phyloP scores from a whole-genome alignment of 208 protist species.

The Trypanosoma rangeli region DNA sequence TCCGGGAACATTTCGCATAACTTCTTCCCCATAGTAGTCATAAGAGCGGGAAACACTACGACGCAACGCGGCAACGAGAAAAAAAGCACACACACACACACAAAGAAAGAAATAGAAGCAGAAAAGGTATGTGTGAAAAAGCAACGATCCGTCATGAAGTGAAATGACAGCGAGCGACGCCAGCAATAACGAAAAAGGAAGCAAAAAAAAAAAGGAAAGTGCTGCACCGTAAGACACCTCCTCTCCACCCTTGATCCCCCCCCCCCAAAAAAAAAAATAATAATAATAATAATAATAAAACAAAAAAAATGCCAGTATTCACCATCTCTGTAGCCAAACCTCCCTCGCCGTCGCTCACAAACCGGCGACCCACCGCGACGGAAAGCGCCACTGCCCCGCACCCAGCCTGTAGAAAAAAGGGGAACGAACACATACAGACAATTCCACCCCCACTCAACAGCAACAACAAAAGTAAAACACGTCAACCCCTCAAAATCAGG shows the following conservation, averaged over 20 bases:
- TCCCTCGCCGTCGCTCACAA: too few relatives aligned
- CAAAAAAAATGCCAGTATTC: conserved; percentile 2
- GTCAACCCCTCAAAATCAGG: too few relatives aligned
- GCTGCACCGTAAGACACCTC: neutral
- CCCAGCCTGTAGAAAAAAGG: neutral
- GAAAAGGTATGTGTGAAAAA: conserved; percentile 9
- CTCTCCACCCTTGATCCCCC: too few relatives aligned
- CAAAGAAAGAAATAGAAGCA: neutral
- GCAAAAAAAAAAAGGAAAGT: conserved; percentile 26
- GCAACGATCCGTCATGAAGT: neutral
- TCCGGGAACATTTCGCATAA: neutral
- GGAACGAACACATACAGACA: too few relatives aligned
- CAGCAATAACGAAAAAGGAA: conserved; percentile 11
- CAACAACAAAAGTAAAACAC: too few relatives aligned
- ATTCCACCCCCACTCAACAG: too few relatives aligned
- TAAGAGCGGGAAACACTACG: neutral
- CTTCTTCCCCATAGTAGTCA: neutral
- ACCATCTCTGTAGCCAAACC: too few relatives aligned
- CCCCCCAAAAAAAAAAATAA: conserved; percentile 21
- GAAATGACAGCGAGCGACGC: neutral
- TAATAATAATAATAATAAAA: conserved; percentile 14
- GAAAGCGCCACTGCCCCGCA: neutral
- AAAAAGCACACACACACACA: conserved; percentile 16
- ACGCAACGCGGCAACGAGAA: conserved; percentile 13
- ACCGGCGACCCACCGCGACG: too few relatives aligned